Conservation (phyloP, 345 rosid genomes). For the Aquilaria malaccensis region DNA sequence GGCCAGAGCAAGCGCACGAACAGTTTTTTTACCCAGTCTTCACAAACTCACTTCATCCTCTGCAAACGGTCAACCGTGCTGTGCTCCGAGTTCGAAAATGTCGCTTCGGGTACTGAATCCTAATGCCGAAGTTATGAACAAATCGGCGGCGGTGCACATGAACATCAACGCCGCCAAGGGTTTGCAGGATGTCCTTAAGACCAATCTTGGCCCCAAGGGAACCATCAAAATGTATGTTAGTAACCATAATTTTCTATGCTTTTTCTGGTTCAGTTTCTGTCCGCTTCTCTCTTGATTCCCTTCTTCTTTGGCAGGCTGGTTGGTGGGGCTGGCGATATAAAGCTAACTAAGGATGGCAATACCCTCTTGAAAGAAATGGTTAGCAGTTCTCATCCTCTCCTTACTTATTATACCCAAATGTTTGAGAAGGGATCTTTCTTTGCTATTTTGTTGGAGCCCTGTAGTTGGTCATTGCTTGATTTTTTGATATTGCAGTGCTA, state of each 20-base stretch:
- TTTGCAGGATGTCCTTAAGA: slow-evolving; percentile 85
- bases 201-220: slow-evolving; percentile 97
- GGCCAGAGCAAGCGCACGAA: too few species aligned
- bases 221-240: slow-evolving; percentile 77
- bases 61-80: too few species aligned
- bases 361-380: slow-evolving; percentile 97
- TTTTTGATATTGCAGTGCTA: too few species aligned
- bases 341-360: slow-evolving; percentile 97
- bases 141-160: slow-evolving; percentile 98
- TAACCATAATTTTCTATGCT: too few species aligned
- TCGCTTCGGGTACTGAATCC: slow-evolving; percentile 87
- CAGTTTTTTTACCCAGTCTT: too few species aligned
- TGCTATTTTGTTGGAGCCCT: neutral
- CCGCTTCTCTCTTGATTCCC: neutral
- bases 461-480: too few species aligned
- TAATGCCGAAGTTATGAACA: slow-evolving; percentile 96
- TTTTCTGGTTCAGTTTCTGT: neutral
- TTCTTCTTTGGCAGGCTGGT: slow-evolving; percentile 52
- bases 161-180: slow-evolving; percentile 98
- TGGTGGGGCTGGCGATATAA: slow-evolving; percentile 97
- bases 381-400: neutral
- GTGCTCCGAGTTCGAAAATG: slow-evolving; percentile 34
- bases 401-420: neutral
- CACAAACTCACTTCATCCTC: too few species aligned
- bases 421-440: neutral